These are phyloP conservation scores for Aspergillus sergii DNA, from an alignment of 2,329 filamentous ascomycete species.

Conservation along the genomic window DNA sequence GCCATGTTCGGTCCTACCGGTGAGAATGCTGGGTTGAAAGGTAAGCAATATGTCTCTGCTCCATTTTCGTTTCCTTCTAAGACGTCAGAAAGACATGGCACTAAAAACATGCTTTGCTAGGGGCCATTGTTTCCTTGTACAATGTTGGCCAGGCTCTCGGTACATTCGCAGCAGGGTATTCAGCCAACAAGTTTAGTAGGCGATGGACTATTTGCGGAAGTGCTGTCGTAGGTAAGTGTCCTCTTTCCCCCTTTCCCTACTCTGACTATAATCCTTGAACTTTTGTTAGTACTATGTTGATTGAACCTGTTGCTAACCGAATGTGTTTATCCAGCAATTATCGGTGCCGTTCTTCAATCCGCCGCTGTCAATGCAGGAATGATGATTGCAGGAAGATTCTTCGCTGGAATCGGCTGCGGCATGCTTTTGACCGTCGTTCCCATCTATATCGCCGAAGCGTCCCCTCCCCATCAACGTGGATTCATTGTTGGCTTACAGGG, in stretches of 20 bases:
- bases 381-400: constrained; percentile 26
- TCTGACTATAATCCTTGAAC: background rate
- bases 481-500: constrained; percentile 37
- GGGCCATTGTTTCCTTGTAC: constrained; percentile 24
- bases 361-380: constrained; percentile 20
- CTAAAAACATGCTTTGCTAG: constrained; percentile 2
- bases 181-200: constrained; percentile 39
- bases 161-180: constrained; percentile 31
- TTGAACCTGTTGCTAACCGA: background rate
- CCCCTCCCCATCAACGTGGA: constrained; percentile 31
- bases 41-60: background rate
- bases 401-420: constrained; percentile 23
- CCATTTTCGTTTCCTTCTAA: background rate
- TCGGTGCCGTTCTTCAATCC: constrained; percentile 25
- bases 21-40: constrained; percentile 14
- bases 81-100: background rate
- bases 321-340: constrained; percentile 9
- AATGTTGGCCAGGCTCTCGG: constrained; percentile 26
- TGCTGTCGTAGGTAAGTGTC: constrained; percentile 23
- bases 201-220: constrained; percentile 37
- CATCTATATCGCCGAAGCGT: constrained; percentile 30
- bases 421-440: constrained; percentile 23
- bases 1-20: constrained; percentile 19
- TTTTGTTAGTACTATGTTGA: background rate
- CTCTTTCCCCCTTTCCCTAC: background rate